Evolutionary conservation across 768 basidiomycete species (phyloP).

Genomic region (Kwoniella mangroviensis): DNA sequence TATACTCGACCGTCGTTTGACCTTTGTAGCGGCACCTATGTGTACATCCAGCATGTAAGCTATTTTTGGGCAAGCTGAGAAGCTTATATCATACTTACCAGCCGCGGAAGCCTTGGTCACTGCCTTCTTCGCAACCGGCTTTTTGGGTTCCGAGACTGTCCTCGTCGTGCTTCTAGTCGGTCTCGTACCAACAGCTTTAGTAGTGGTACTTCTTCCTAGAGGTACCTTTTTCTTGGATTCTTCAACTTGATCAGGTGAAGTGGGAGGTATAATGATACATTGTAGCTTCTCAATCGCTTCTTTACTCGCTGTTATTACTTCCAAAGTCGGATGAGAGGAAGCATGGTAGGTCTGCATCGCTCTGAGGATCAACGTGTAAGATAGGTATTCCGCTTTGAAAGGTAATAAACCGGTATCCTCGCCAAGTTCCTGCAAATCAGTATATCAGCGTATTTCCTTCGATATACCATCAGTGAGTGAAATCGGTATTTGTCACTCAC

Average conservation of each 20-base stretch:
- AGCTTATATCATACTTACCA: background rate
- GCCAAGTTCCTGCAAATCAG: conserved; percentile 47
- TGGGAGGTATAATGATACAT: conserved; percentile 28
- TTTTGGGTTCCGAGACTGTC: conserved; percentile 22
- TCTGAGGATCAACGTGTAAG: conserved; percentile 67
- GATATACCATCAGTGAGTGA: no score
- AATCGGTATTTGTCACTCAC: background rate
- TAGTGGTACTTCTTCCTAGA: conserved; percentile 21
- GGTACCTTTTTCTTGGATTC: conserved; percentile 17
- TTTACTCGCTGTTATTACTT: conserved; percentile 65
- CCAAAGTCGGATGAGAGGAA: conserved; percentile 57
- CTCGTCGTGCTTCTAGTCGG: conserved; percentile 9
- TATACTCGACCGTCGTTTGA: conserved; percentile 25
- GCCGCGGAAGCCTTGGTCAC: conserved; percentile 3
- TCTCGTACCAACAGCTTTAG: conserved; percentile 28
- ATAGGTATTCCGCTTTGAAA: conserved; percentile 62
- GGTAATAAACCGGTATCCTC: conserved; percentile 50
- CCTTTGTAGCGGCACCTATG: background rate
- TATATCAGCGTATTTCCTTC: no score
- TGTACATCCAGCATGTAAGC: background rate
- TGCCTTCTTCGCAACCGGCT: background rate
- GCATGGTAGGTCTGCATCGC: conserved; percentile 71
- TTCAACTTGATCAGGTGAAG: background rate
- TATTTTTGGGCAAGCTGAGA: no score
- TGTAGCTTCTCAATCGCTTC: conserved; percentile 64